Base-by-base conservation (phyloP, 352 stramenopile species). In the Phytopythium mirpurense region DNA sequence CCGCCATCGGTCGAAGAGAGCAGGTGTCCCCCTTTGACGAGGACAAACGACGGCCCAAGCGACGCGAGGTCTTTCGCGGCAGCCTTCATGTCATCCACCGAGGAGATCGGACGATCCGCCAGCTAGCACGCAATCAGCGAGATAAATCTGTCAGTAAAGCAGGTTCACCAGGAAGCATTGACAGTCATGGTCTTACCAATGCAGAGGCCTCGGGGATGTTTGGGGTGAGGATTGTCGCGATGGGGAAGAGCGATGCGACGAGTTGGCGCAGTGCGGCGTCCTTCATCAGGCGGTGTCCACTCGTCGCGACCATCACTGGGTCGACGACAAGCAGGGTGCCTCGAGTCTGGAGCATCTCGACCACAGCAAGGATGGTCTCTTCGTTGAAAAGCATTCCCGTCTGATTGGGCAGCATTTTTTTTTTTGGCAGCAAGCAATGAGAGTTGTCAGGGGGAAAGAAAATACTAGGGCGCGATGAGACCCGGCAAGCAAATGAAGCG, bases 201-300 rank as follows among this genome's bases (percentile, higher is more conserved):
- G 75, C 83, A 31, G 95, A 85, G 2, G 91, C 93, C 65, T 98
- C 94, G n/a, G 86, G 92, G 59, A 95, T 93, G 61, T 98, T 98
- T 23, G 94, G 94, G 32, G 92, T 98, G 49, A 98, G 78, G 35
- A 98, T 65, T 57, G 83, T 84, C 21, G 79, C 83, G 43, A 87
- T 70, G 11, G 92, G 90, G 59, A 98, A 96, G 16, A 98, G 64
- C 34, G 76, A 54, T 42, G 70, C 37, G 50, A 93, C 78, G 36
- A 98, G 78, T 31, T 69, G 71, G 12, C 63, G 50, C 40, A 92
- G 67, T 15, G 90, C 88, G 4, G 72, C 72, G 14, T 86, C 74
- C 37, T 96, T 70, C 38, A 98, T 68, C 14, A 98, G 66, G 23
- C 78, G 66, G 77, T 93, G 37, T 60, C 90, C 59, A 63, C 80